These are phyloP conservation scores for Penicillium sp. DNA, from an alignment of 2,329 filamentous ascomycete species.

Conservation along the genomic window DNA sequence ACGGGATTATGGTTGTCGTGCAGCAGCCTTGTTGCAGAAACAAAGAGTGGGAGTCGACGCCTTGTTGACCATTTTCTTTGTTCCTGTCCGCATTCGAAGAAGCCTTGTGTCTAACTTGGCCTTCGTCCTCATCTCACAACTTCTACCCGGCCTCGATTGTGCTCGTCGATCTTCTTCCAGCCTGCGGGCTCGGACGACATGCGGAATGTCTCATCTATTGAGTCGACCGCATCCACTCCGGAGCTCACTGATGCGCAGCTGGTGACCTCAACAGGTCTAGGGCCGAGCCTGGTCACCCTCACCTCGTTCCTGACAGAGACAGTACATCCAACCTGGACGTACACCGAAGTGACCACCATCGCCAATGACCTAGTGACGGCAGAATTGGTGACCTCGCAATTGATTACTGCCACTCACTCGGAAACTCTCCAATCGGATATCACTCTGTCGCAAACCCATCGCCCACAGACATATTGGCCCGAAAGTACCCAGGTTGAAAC, in stretches of 20 bases:
- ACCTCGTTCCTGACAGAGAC: constrained; percentile 20
- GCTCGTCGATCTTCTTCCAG: neutral
- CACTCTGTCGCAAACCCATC: neutral
- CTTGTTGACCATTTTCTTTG: constrained; percentile 12
- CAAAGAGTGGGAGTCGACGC: neutral
- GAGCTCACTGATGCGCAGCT: neutral
- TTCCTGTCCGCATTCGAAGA: neutral
- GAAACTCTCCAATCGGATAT: neutral
- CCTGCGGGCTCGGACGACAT: constrained; percentile 28
- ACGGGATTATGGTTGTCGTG: neutral
- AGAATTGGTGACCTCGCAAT: neutral
- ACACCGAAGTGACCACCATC: constrained; percentile 11
- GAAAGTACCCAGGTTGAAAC: neutral
- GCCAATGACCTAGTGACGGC: neutral
- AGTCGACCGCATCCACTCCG: constrained; percentile 3
- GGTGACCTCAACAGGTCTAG: neutral
- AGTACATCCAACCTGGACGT: constrained; percentile 6
- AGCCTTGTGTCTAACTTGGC: neutral
- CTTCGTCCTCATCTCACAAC: neutral
- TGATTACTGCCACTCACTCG: neutral
- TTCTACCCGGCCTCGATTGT: neutral
- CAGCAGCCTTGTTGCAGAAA: neutral
- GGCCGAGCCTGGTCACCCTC: constrained; percentile 1
- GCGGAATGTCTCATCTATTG: constrained; percentile 26
- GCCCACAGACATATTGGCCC: neutral